These are phyloP conservation scores for Penicillium sp. DNA, from an alignment of 2,329 filamentous ascomycete genomes.

Conservation along the genomic window DNA sequence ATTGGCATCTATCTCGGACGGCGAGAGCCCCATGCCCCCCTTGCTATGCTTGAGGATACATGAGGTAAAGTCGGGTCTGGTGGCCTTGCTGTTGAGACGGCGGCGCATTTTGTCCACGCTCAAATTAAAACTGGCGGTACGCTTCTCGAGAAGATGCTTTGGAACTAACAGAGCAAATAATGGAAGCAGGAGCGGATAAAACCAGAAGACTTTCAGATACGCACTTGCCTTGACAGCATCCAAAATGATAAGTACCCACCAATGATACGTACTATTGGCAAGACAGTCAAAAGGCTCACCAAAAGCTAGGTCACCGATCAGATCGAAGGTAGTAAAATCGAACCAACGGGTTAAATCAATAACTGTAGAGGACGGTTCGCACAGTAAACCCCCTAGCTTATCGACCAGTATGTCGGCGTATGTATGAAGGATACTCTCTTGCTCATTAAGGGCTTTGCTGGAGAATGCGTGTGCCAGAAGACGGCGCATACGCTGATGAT, in stretches of 20 bases:
- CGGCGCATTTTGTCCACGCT: constrained; percentile 23
- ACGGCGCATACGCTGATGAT: constrained; percentile 34
- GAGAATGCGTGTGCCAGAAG: constrained; percentile 39
- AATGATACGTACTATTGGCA: constrained; percentile 26
- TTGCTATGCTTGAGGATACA: constrained; percentile 24
- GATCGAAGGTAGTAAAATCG: constrained; percentile 34
- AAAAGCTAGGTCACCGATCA: constrained; percentile 37
- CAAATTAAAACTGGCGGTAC: constrained; percentile 14
- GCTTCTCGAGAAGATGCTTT: constrained; percentile 17
- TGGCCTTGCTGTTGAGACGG: constrained; percentile 13
- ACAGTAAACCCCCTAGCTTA: constrained; percentile 11
- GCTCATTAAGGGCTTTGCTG: constrained; percentile 32
- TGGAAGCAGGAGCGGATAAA: constrained; percentile 19
- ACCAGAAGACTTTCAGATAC: constrained; percentile 21
- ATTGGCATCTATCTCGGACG: constrained; percentile 24
- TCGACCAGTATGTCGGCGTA: constrained; percentile 32
- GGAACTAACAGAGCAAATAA: constrained; percentile 16
- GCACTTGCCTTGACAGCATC: constrained; percentile 24
- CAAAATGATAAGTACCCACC: constrained; percentile 31
- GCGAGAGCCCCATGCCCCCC: constrained; percentile 15
- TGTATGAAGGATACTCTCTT: constrained; percentile 33
- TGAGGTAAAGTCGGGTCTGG: constrained; percentile 26
- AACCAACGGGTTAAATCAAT: constrained; percentile 25
- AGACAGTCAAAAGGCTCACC: constrained; percentile 36
- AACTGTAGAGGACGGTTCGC: background rate